A percentile compares a stretch with the other conserved stretches of the same genome.
Conservation (phyloP, 306 rosid species). For the Sphenostylis stenocarpa region DNA sequence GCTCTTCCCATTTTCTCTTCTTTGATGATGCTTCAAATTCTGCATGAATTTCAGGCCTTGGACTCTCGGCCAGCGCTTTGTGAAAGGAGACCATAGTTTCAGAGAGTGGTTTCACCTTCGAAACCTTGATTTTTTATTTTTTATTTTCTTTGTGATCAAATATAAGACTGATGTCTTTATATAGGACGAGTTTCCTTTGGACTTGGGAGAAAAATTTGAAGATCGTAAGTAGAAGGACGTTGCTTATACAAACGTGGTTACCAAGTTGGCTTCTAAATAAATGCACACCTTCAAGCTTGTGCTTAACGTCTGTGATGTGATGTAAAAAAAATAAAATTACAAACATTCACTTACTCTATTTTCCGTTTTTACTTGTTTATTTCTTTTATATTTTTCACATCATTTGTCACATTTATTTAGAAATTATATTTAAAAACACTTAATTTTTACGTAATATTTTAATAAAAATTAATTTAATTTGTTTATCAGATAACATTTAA, state of each 20-base stretch:
- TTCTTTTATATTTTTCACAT: not conserved
- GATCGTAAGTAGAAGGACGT: slow-evolving; percentile 33
- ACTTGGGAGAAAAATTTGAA: slow-evolving; percentile 27
- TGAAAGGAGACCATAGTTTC: slow-evolving; percentile 65
- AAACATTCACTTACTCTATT: not conserved
- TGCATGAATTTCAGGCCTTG: slow-evolving; percentile 40
- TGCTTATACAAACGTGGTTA: slow-evolving; percentile 58
- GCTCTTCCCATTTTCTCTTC: slow-evolving; percentile 70
- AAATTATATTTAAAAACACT: too few species aligned
- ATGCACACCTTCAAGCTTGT: slow-evolving; percentile 6
- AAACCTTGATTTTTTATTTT: not conserved
- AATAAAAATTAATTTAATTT: too few species aligned
- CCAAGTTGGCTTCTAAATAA: slow-evolving; percentile 41
- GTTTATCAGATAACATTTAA: too few species aligned
- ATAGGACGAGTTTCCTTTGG: slow-evolving; percentile 50
- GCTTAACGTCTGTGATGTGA: not conserved
- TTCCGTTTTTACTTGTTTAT: not conserved
- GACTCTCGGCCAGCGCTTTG: slow-evolving; percentile 52
- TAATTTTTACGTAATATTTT: too few species aligned
- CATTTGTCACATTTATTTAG: not conserved
- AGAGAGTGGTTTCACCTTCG: not conserved
- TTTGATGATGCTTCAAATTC: slow-evolving; percentile 52
- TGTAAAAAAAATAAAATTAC: not conserved
- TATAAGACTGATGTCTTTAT: slow-evolving; percentile 44
- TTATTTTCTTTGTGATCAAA: slow-evolving; percentile 24